Evolutionary conservation across 495 filamentous ascomycete species (phyloP), one percentile per base, ranked within the genome.

Genomic region (Amniculicola lignicola): DNA sequence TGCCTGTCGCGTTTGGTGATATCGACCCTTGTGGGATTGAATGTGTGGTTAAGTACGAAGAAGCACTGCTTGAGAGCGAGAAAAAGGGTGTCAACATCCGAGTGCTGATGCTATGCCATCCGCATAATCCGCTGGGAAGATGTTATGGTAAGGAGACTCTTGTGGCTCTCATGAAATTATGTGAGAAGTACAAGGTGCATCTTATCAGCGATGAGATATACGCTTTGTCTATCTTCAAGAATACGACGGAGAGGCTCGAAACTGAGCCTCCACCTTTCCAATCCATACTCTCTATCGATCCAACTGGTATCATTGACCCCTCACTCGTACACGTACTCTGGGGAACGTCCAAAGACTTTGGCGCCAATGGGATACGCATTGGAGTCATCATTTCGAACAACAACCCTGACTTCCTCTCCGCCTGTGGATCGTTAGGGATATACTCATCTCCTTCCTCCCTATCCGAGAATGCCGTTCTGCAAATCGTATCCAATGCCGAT

Each of bases 201-300:
- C 59, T 85, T 2, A 73, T 85, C 50, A 75, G 74, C 40, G 83
- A 86, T 42, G 83, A 86, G 61, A 79, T 86, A 15, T 85, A 86
- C 61, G 83, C 79, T 1, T 15, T 55, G 15, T 65, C 59, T 9
- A 68, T 79, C 0, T 85, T 73, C 56, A 61, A 74, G 7, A 73
- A 38, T n/a, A 19, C 9, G 2, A 14, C 14, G 3, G 41, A 53
- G 14, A 10, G 23, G 1, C 11, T 46, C 10, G 25, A 3, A 1
- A 3, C 27, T 7, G 19, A 15, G 10, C 9, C 40, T 1, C 14
- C 14, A 3, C 35, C 33, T 15, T 87, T 87, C 58, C 67, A 70
- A n/a, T 82, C 78, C 0, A 72, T 77, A 0, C 65, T 81, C 0
- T 74, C 79, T 0, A 70, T 85, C 35, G 70, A 81, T 41, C 56